Percentiles rank a stretch among this genome's conserved stretches.
Evolutionary conservation across 371 early-diverging fungal genomes (phyloP).

Genomic region (Rhizopus stolonifer): DNA sequence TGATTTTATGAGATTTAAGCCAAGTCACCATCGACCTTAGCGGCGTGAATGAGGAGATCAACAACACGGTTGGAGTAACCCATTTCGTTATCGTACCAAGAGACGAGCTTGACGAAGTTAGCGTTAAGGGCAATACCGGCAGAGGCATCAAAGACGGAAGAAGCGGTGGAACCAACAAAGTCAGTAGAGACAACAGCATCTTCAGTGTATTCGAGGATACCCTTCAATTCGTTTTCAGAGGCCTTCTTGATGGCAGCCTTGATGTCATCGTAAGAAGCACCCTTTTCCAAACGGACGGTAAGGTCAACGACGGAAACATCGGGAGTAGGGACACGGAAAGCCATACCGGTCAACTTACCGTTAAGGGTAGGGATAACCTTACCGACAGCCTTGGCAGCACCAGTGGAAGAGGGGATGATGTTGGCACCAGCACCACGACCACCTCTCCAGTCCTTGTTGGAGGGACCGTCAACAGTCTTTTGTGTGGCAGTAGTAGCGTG

Average conservation of each 20-base stretch:
- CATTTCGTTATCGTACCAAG: constrained; percentile 95
- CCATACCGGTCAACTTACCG: constrained; percentile 99
- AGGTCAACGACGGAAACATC: constrained; percentile 99
- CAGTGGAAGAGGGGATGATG: constrained; percentile 99
- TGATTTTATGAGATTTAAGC: neutral
- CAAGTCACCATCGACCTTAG: constrained; percentile 54
- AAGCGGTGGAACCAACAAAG: constrained; percentile 88
- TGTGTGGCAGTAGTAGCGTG: constrained; percentile 99
- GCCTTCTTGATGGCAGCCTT: constrained; percentile 85
- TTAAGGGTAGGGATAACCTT: constrained; percentile 97
- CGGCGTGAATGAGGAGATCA: constrained; percentile 80
- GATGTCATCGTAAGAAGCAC: constrained; percentile 90
- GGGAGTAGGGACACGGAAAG: constrained; percentile 97
- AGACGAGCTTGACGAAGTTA: constrained; percentile 94
- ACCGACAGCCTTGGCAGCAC: constrained; percentile 99
- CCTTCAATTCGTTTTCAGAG: constrained; percentile 81
- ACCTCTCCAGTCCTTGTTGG: constrained; percentile 92
- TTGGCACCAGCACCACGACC: constrained; percentile 96
- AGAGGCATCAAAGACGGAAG: constrained; percentile 95
- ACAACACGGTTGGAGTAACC: constrained; percentile 96
- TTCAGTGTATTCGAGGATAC: constrained; percentile 93
- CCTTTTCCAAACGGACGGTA: constrained; percentile 88
- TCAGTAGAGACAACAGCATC: constrained; percentile 98
- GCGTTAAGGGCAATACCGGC: constrained; percentile 96
- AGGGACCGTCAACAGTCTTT: constrained; percentile 99